Conservation (phyloP, 2,329 filamentous ascomycete species). For the Botrytis medusae region DNA sequence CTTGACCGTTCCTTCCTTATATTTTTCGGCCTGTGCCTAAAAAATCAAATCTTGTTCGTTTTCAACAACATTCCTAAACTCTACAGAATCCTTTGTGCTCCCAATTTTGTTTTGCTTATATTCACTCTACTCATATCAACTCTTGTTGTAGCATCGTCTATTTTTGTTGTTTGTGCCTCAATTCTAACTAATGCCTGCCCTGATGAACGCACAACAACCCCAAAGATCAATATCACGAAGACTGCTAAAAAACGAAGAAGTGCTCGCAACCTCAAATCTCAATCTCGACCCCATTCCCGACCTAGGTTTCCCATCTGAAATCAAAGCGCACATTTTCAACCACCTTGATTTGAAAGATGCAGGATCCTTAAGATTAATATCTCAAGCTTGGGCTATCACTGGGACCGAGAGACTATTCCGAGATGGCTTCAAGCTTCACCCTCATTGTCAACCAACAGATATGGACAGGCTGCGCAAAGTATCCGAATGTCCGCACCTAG, state of each 20-base stretch:
- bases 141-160: background rate
- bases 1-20: background rate
- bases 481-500: constrained; percentile 8
- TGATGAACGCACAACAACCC: background rate
- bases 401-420: constrained; percentile 14
- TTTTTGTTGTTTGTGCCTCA: constrained; percentile 9
- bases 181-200: constrained; percentile 13
- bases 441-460: constrained; percentile 17
- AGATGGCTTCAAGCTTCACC: constrained; percentile 22
- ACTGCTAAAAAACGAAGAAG: background rate
- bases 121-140: background rate
- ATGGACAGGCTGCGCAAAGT: constrained; percentile 13
- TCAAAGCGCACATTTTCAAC: constrained; percentile 14
- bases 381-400: constrained; percentile 14
- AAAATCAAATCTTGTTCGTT: background rate
- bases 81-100: background rate
- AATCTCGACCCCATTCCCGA: background rate
- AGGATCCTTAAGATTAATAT: constrained; percentile 6
- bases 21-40: background rate
- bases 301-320: constrained; percentile 1
- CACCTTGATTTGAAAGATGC: constrained; percentile 9
- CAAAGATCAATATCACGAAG: background rate
- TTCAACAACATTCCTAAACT: background rate
- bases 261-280: background rate
- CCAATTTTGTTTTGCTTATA: background rate